Base-by-base conservation (phyloP, 2,329 filamentous ascomycete species). In the Plenodomus biglobosus region DNA sequence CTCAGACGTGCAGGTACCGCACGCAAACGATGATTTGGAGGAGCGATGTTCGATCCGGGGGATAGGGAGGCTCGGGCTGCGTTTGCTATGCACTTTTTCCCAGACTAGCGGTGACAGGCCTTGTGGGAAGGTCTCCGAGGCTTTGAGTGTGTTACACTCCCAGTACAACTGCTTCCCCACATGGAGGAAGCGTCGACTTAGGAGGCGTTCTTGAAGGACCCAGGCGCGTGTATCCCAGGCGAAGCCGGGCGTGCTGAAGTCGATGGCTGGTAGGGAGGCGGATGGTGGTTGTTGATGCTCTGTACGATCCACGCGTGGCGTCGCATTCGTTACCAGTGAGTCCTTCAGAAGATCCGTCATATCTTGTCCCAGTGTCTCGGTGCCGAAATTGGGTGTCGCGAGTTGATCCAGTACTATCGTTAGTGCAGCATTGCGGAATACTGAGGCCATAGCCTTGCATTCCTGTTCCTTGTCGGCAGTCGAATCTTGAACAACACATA, bases 61-160 rank as follows among this genome's bases (percentile, higher is more conserved):
- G 3, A 22, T 8, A 15, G 22, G 32, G 10, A 37, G 15, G n/a
- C n/a, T 34, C 18, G 22, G 15, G 10, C 38, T 32, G 1, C 39
- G n/a, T 44, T 51, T 59, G 41, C 55, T 65, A 45, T 71, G 69
- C 8, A 63, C 61, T 52, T 69, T 70, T 48, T 72, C 69, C 69
- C 69, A 72, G 3, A 72, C 42, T 8, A 72, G 64, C 3, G 68
- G 53, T 8, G 67, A 59, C 4, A 71, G 52, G 1, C 69, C 69
- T 8, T 49, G 59, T 3, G 69, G 69, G 53, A 71, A 70, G 4
- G 66, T 71, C 39, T 69, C 64, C 3, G 64, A 68, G 6, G 69
- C 69, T 47, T 71, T 72, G 45, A 71, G 65, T 8, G 58, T 52
- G 50, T 66, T 67, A 47, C 70, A 73, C 38, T 72, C 67, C 70